phyloP scores from a whole-genome alignment of 768 basidiomycete genomes.

The Botryobasidium botryosum region DNA sequence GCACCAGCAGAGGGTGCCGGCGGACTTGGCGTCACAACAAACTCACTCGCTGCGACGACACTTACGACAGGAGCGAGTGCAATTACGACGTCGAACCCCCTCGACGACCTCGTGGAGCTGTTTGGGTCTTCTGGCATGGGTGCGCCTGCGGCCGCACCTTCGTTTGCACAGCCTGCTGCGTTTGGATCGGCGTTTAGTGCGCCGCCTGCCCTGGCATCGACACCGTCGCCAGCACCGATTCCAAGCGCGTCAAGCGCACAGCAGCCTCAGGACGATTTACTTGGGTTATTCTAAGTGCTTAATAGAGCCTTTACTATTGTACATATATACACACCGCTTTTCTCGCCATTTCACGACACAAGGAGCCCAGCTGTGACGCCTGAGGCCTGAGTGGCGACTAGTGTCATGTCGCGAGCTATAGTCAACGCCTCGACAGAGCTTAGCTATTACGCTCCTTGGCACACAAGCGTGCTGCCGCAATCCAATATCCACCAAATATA shows the following conservation, averaged over 20 bases:
- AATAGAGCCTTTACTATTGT: no score
- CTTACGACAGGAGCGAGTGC: slow-evolving; percentile 61
- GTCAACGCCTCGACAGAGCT: no score
- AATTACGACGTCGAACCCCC: slow-evolving; percentile 69
- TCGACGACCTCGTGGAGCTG: slow-evolving; percentile 87
- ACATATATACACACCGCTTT: no score
- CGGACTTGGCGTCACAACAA: slow-evolving; percentile 6
- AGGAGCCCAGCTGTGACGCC: no score
- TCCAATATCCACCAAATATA: no score
- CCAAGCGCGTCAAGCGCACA: no score
- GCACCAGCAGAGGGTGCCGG: slow-evolving; percentile 36
- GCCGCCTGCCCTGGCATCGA: slow-evolving; percentile 12
- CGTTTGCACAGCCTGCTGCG: slow-evolving; percentile 11
- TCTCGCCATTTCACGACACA: no score
- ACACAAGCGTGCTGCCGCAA: no score
- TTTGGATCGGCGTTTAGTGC: slow-evolving; percentile 14
- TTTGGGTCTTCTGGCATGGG: slow-evolving; percentile 37
- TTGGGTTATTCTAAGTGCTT: slow-evolving; percentile 34
- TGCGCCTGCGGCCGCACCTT: slow-evolving; percentile 12
- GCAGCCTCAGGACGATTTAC: slow-evolving; percentile 32
- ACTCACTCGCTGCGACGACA: slow-evolving; percentile 60
- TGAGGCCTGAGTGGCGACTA: no score
- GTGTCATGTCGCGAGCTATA: no score
- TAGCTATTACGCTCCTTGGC: no score
- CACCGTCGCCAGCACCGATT: slow-evolving; percentile 10